Evolutionary conservation across 257 asterid species (phyloP).

Genomic region (Fraxinus americana): DNA sequence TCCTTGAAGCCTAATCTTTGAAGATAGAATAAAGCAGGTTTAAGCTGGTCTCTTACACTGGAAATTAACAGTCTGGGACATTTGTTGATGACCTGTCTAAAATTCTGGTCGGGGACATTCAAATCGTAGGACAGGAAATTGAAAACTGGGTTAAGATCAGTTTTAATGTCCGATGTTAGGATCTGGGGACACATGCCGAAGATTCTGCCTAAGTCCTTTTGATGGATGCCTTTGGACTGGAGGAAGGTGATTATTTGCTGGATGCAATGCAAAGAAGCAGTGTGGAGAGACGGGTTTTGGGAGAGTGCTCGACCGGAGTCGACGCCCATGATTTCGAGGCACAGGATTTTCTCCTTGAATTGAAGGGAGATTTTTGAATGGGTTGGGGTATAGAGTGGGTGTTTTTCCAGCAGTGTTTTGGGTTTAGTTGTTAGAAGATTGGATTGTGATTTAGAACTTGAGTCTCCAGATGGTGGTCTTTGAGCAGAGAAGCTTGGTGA

Average conservation of each 20-base stretch:
- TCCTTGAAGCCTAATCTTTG: slow-evolving; percentile 68
- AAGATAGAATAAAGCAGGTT: slow-evolving; percentile 81
- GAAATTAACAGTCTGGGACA: slow-evolving; percentile 70
- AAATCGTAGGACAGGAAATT: slow-evolving; percentile 62
- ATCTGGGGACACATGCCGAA: slow-evolving; percentile 87
- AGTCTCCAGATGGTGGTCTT: slow-evolving; percentile 28
- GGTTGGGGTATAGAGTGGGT: slow-evolving; percentile 73
- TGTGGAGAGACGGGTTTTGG: slow-evolving; percentile 69
- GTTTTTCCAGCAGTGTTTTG: slow-evolving; percentile 57
- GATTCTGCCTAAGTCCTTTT: slow-evolving; percentile 77
- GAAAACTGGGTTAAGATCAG: slow-evolving; percentile 69
- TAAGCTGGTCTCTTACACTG: slow-evolving; percentile 71
- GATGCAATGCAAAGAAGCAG: slow-evolving; percentile 65
- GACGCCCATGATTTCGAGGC: slow-evolving; percentile 94
- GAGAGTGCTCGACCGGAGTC: slow-evolving; percentile 80
- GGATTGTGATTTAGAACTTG: slow-evolving; percentile 26
- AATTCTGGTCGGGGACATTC: slow-evolving; percentile 58
- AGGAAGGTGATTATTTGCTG: slow-evolving; percentile 68
- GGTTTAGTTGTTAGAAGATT: slow-evolving; percentile 46
- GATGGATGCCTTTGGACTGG: slow-evolving; percentile 82
- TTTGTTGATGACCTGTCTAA: slow-evolving; percentile 68
- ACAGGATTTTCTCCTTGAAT: slow-evolving; percentile 86
- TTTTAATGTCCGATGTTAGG: slow-evolving; percentile 63
- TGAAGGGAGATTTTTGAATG: slow-evolving; percentile 69
- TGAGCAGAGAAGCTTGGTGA: slow-evolving; percentile 51